Evolutionary conservation across 2,329 filamentous ascomycete species (phyloP).

Genomic region (Xylariaceae sp.): DNA sequence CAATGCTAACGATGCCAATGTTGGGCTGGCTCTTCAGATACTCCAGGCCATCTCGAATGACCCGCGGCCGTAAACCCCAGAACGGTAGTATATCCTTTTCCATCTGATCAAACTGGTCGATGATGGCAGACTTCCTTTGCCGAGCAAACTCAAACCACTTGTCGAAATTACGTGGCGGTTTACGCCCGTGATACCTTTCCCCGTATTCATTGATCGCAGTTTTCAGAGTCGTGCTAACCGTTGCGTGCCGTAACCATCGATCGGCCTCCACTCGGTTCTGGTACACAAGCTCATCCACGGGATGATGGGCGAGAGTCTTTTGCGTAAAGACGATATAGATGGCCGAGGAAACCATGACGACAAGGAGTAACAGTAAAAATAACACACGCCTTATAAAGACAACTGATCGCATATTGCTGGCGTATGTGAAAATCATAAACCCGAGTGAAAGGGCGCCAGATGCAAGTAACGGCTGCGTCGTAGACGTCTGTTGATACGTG

Average conservation of each 20-base stretch:
- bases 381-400: slow-evolving; percentile 41
- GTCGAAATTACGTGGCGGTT: slow-evolving; percentile 77
- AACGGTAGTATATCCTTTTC: slow-evolving; percentile 72
- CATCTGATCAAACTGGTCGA: slow-evolving; percentile 80
- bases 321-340: slow-evolving; percentile 37
- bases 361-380: slow-evolving; percentile 38
- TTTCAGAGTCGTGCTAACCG: slow-evolving; percentile 44
- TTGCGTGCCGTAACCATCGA: slow-evolving; percentile 47
- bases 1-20: slow-evolving; percentile 53
- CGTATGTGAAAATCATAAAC: slow-evolving; percentile 42
- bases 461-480: slow-evolving; percentile 35
- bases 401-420: slow-evolving; percentile 42
- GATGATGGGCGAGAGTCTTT: slow-evolving; percentile 38
- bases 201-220: slow-evolving; percentile 48
- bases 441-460: slow-evolving; percentile 40
- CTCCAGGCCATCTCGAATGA: slow-evolving; percentile 58
- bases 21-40: slow-evolving; percentile 39
- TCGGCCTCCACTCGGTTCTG: slow-evolving; percentile 44
- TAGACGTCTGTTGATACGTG: slow-evolving; percentile 44
- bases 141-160: slow-evolving; percentile 78
- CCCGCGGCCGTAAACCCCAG: slow-evolving; percentile 65
- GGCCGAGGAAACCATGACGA: slow-evolving; percentile 36
- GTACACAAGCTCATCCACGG: slow-evolving; percentile 48
- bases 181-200: slow-evolving; percentile 55
- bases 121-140: slow-evolving; percentile 61